Percentiles rank a stretch among this genome's conserved stretches.
These are phyloP conservation scores for Gossypium rotundifolium DNA, from an alignment of 345 rosid species.

Conservation along the genomic window DNA sequence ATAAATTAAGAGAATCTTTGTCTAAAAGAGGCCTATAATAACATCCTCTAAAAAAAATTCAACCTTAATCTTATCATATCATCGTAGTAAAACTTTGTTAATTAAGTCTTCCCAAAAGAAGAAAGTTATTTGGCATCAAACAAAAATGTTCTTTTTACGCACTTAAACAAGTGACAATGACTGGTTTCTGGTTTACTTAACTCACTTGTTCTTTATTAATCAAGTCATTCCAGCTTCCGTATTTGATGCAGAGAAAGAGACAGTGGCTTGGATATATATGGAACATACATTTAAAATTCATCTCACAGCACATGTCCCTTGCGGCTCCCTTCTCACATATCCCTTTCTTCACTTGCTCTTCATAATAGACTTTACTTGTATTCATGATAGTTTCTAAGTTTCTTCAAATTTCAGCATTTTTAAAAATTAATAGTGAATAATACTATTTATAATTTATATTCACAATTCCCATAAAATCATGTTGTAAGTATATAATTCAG, in stretches of 20 bases:
- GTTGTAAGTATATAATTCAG: no score
- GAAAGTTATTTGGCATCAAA: background rate
- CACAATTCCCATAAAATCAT: no score
- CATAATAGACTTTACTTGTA: background rate
- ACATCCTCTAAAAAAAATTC: background rate
- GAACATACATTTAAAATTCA: background rate
- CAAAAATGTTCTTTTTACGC: background rate
- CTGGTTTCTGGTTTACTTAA: background rate
- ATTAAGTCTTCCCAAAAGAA: background rate
- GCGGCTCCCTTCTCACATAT: background rate
- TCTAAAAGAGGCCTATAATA: background rate
- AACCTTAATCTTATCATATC: background rate
- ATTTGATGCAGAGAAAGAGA: conserved; percentile 6
- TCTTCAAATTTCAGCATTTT: no score
- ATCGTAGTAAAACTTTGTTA: background rate
- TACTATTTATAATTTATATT: no score
- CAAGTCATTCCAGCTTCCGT: background rate
- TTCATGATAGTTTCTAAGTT: background rate
- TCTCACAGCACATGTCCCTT: background rate
- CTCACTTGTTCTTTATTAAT: background rate
- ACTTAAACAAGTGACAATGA: background rate
- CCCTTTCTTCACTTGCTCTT: conserved; percentile 6
- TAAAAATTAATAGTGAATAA: no score
- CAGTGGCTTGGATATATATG: background rate
- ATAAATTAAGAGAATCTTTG: background rate